These are phyloP conservation scores for Citrus medica DNA, from an alignment of 345 rosid species.

Conservation along the genomic window DNA sequence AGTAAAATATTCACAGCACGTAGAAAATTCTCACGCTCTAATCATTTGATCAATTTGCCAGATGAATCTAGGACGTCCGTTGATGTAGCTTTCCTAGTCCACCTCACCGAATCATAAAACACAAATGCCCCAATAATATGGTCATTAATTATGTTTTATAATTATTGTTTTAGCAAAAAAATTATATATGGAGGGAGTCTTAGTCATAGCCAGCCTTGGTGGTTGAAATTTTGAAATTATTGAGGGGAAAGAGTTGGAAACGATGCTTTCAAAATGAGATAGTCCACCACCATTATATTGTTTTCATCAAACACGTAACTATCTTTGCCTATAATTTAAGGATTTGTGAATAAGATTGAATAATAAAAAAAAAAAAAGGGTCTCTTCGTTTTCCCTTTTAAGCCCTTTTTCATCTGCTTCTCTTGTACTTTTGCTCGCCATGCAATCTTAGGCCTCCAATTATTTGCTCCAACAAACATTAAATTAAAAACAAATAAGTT, in stretches of 20 bases:
- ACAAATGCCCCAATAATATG: constrained; percentile 14
- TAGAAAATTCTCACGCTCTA: background rate
- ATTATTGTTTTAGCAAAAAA: background rate
- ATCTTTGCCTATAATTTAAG: constrained; percentile 15
- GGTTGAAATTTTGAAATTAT: constrained; percentile 36
- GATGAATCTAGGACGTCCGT: background rate
- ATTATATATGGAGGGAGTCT: constrained; percentile 12
- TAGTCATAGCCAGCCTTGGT: constrained; percentile 24
- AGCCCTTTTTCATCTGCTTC: background rate
- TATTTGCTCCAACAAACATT: constrained; percentile 9
- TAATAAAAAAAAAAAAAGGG: background rate
- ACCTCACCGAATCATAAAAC: constrained; percentile 25
- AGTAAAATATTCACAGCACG: background rate
- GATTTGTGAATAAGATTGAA: constrained; percentile 18
- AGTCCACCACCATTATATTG: constrained; percentile 8
- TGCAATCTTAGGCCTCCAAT: constrained; percentile 24
- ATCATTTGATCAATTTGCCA: constrained; percentile 6
- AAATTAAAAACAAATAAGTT: background rate
- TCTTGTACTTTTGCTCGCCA: constrained; percentile 1
- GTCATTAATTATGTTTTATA: background rate
- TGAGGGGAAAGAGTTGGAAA: constrained; percentile 44
- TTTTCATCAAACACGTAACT: constrained; percentile 19
- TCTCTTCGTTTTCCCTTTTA: background rate
- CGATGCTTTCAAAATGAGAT: constrained; percentile 28
- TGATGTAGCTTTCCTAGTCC: constrained; percentile 34